These are phyloP conservation scores for Cryptococcus sp. DNA, from an alignment of 1,284 basidiomycete species.

Conservation along the genomic window DNA sequence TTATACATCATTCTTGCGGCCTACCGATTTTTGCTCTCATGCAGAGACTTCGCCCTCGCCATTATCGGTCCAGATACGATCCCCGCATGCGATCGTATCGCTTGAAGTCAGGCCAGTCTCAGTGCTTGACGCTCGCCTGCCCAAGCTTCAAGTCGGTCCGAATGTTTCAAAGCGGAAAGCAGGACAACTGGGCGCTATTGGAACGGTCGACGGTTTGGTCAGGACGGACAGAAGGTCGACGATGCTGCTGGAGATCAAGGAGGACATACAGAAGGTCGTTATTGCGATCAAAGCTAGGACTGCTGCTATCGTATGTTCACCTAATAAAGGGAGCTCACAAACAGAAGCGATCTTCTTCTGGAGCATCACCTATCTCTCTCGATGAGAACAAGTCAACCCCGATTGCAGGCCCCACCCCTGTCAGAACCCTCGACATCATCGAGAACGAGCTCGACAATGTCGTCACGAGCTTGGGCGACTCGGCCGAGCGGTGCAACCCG, in stretches of 20 bases:
- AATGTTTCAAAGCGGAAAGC: constrained; percentile 31
- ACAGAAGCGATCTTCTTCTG: too few species aligned
- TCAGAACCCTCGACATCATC: not conserved
- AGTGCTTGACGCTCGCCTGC: constrained; percentile 26
- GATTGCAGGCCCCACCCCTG: too few species aligned
- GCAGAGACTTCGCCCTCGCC: not conserved
- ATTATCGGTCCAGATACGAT: constrained; percentile 5
- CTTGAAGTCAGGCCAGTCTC: constrained; percentile 8
- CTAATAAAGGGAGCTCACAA: too few species aligned
- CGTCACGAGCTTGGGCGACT: constrained; percentile 56
- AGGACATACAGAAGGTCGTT: constrained; percentile 1
- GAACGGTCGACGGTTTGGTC: constrained; percentile 14
- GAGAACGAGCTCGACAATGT: constrained; percentile 18
- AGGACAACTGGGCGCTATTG: constrained; percentile 13
- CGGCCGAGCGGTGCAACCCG: constrained; percentile 51
- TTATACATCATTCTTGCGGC: constrained; percentile 18
- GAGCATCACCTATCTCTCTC: too few species aligned
- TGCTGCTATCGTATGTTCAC: too few species aligned
- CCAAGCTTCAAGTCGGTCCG: constrained; percentile 36
- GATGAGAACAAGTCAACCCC: too few species aligned
- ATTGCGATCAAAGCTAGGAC: not conserved
- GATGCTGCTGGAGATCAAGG: not conserved
- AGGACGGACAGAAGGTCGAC: constrained; percentile 4
- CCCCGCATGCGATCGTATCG: constrained; percentile 6
- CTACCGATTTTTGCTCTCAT: constrained; percentile 17